Base-by-base conservation (phyloP, 495 filamentous ascomycete species). In the Tuber indicum region DNA sequence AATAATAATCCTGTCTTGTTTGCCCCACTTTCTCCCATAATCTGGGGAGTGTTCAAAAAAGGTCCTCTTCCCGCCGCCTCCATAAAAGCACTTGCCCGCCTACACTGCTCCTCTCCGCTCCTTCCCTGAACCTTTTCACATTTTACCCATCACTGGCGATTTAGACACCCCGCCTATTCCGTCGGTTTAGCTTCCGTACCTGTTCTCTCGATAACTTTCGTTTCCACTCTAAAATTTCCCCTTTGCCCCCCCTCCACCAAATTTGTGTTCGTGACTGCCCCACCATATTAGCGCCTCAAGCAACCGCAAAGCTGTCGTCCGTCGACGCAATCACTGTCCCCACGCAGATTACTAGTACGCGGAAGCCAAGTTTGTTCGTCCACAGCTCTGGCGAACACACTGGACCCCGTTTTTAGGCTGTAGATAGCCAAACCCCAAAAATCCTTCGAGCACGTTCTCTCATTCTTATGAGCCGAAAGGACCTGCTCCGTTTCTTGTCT, bases 401-500 rank as follows among this genome's bases (percentile, higher is more conserved):
- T 78, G 79, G 76, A 72, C 82, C 75, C 79, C 82, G 82, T 81
- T 81, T 76, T 66, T 78, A 79, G 81, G 82, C 81, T 81, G 74
- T 77, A 77, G 66, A 83, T 75, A 83, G 82, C 82, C 82, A 77
- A 78, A 79, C 75, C 79, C 62, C 74, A 7, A 73, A 62, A 72
- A 76, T 45, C 26, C 71, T 80, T 47, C 71, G 73, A 79, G 77
- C 79, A 83, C 84, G 73, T 58, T 78, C 76, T 82, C 78, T 78
- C 82, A 82, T 84, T 86, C 90, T 89, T 89, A 98, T 97, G 95
- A 95, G 89, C 91, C 91, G 90, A 85, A 91, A 90, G 87, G 94
- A 97, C 85, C 91, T 97, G 81, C 89, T 98, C 83, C 93, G 93
- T 87, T 94, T 97, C 87, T 89, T 98, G 79, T 97, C 93, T 78